Base-by-base conservation (phyloP, 257 asterid genomes). In the Solanum chiquidenum region DNA sequence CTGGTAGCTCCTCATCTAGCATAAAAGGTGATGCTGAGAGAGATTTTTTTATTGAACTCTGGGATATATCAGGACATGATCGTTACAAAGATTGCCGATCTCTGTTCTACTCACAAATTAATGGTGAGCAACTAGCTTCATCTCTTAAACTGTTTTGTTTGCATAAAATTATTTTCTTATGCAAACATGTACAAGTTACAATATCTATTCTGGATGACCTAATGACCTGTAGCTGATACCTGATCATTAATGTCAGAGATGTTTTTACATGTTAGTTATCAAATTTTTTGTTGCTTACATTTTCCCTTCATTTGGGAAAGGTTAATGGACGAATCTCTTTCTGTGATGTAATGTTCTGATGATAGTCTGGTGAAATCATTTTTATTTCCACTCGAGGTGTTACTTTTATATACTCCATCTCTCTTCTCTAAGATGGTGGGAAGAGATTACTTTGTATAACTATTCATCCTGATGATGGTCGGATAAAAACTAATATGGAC, bases 41-140 rank as follows among this genome's bases (percentile, higher is more conserved):
- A 88, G 98, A 94, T 49, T 95, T 97, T 91, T 97, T 97, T 90
- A 87, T 97, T 64, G 98, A 97, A 89, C 98, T 97, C 49, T 96
- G 99, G 99, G 99, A 97, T 90, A 88, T 96, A 87, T 97, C 99
- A 55, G 99, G 99, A 62, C 99, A 97, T 37, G 99, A 96, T 75
- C 94, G 99, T 87, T 97, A 96, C 89, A 94, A 94, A 93, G 98
- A 97, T 88, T 96, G 98, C 58, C 95, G 99, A 40, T 94, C 98
- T 80, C 90, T 97, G 89, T 97, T 97, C 90, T 97, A 95, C 91
- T 96, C 98, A 84, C 99, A 97, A 92, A 94, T 96, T 90, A 96
- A 94, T 89, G 99, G 99, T 97, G 90, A 89, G 90, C 44, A 20
- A 84, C 68, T 89, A 11, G 88, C 71, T 34, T 83, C 86, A 38